A percentile compares a stretch with the other conserved stretches of the same genome.
Evolutionary conservation across 192 early-diverging fungal species (phyloP).

Genomic region (Coemansia sp.): DNA sequence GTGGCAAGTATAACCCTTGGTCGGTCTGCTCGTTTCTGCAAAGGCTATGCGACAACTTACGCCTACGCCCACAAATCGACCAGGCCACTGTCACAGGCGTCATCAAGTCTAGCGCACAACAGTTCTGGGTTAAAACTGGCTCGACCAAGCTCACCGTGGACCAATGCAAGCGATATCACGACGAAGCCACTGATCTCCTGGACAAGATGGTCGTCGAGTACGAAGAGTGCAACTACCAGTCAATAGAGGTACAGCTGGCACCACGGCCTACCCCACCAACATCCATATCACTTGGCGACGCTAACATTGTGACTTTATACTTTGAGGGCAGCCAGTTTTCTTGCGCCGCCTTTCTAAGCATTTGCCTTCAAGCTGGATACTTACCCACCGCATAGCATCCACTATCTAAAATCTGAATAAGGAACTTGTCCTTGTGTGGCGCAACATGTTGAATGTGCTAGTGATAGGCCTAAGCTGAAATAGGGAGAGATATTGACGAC

Average conservation of each 20-base stretch:
- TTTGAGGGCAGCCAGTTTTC: slow-evolving; percentile 1
- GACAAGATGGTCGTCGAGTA: background rate
- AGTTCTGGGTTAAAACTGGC: background rate
- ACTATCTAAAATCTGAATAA: background rate
- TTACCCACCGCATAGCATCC: background rate
- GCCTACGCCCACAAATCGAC: background rate
- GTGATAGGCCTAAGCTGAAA: no score
- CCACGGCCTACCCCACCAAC: background rate
- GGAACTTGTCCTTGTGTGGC: background rate
- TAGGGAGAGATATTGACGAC: no score
- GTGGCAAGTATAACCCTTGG: background rate
- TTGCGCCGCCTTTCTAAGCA: background rate
- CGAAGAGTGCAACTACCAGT: background rate
- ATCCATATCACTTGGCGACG: background rate
- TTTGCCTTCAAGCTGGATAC: background rate
- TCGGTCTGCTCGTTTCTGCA: background rate
- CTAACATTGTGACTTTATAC: background rate
- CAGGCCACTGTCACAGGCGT: background rate
- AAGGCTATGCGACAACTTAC: background rate
- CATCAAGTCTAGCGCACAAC: background rate
- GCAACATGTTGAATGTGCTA: background rate
- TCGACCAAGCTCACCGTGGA: background rate
- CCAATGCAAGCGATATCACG: background rate
- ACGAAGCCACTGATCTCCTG: background rate
- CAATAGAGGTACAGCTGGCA: background rate